Percentiles rank a stretch among this genome's conserved stretches.
Evolutionary conservation across 306 rosid genomes (phyloP).

Genomic region (Hippophae rhamnoides): DNA sequence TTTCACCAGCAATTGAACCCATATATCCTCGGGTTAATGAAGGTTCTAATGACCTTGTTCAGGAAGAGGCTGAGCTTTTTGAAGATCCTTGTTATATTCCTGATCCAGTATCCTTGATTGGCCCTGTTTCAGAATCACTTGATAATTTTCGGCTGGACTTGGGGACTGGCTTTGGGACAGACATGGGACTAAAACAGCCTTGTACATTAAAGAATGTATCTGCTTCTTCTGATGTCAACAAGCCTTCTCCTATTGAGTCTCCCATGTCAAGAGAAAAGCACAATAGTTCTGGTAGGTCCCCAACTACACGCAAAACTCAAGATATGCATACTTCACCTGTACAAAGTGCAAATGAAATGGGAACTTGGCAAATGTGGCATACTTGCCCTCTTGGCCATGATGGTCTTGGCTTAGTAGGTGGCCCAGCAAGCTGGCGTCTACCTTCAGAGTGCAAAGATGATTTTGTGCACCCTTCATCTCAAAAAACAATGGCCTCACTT

Average conservation of each 20-base stretch:
- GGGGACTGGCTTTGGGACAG: conserved; percentile 53
- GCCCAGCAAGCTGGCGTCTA: conserved; percentile 75
- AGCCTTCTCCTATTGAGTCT: conserved; percentile 89
- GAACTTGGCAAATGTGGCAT: conserved; percentile 98
- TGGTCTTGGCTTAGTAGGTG: conserved; percentile 76
- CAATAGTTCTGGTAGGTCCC: conserved; percentile 41
- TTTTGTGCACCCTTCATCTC: conserved; percentile 57
- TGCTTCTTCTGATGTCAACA: conserved; percentile 56
- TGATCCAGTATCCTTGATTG: conserved; percentile 74
- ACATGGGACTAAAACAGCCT: conserved; percentile 43
- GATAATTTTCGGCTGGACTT: conserved; percentile 77
- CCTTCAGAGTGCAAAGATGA: conserved; percentile 64
- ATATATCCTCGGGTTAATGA: conserved; percentile 52
- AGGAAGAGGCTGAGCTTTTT: conserved; percentile 79
- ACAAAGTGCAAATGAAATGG: conserved; percentile 54
- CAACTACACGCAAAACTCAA: conserved; percentile 34
- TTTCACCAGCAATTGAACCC: conserved; percentile 75
- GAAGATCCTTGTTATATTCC: conserved; percentile 96
- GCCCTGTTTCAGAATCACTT: conserved; percentile 95
- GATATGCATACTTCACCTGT: conserved; percentile 39
- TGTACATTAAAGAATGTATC: conserved; percentile 44
- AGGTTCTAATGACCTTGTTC: conserved; percentile 41
- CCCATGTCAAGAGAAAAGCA: conserved; percentile 86
- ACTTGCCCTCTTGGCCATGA: conserved; percentile 86
- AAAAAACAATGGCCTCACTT: conserved; percentile 64